Conservation (phyloP, 1,284 basidiomycete species). For the Marasmius oreades region DNA sequence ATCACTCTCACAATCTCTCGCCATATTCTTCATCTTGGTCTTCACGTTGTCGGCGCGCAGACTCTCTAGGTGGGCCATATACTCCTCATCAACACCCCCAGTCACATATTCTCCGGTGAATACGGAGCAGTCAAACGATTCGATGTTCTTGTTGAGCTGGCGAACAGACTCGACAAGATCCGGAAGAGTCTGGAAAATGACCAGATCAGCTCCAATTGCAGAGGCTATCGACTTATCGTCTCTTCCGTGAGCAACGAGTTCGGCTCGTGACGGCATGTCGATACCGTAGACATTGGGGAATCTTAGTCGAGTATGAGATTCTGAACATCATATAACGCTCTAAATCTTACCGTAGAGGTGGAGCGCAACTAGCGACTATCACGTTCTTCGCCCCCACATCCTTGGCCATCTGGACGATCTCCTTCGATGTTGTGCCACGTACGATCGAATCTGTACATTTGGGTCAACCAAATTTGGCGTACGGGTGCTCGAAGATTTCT, state of each 20-base stretch:
- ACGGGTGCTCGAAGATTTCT: constrained; percentile 18
- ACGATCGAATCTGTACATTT: constrained; percentile 85
- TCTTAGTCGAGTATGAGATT: constrained; percentile 33
- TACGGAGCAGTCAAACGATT: constrained; percentile 93
- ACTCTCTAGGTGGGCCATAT: constrained; percentile 76
- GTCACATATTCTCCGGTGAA: constrained; percentile 98
- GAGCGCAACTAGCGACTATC: constrained; percentile 95
- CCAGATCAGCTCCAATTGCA: constrained; percentile 92
- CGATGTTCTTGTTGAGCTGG: constrained; percentile 81
- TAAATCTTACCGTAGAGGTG: constrained; percentile 77
- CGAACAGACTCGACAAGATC: constrained; percentile 89
- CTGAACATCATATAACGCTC: neutral
- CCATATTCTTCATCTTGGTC: constrained; percentile 48
- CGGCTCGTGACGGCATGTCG: constrained; percentile 95
- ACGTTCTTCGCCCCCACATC: constrained; percentile 99
- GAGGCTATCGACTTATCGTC: constrained; percentile 75
- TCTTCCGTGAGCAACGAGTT: constrained; percentile 90
- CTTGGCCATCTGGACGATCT: constrained; percentile 99
- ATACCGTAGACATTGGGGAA: constrained; percentile 98
- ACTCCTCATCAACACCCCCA: constrained; percentile 88
- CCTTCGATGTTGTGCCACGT: constrained; percentile 96
- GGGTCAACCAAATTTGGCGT: constrained; percentile 1
- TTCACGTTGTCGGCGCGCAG: constrained; percentile 83
- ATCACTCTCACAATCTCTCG: constrained; percentile 31
- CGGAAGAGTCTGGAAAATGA: constrained; percentile 95